These are phyloP conservation scores for Phyllostachys edulis DNA, from an alignment of 176 grass and related monocot genomes.

Conservation along the genomic window DNA sequence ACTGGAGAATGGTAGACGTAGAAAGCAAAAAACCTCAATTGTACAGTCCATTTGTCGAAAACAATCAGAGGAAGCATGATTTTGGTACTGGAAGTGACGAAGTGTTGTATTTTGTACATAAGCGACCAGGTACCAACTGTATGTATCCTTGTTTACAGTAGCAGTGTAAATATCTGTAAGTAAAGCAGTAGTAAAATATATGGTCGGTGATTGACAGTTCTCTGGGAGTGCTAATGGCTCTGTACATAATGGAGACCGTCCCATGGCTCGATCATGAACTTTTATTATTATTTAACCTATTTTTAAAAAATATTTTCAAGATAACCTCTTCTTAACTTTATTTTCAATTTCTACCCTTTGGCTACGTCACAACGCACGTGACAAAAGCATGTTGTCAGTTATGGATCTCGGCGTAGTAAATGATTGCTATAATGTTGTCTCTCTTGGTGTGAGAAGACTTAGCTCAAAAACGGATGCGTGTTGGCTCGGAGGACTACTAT, in stretches of 20 bases:
- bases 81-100: constrained; percentile 19
- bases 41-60: constrained; percentile 48
- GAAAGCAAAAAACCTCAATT: constrained; percentile 23
- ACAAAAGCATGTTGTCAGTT: too few relatives aligned
- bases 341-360: too few relatives aligned
- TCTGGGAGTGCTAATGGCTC: not conserved
- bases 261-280: not conserved
- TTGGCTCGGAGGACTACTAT: too few relatives aligned
- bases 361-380: too few relatives aligned
- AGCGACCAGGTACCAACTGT: constrained; percentile 17
- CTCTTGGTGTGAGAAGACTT: too few relatives aligned
- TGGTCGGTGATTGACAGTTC: not conserved
- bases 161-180: constrained; percentile 25
- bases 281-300: too few relatives aligned
- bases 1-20: constrained; percentile 25
- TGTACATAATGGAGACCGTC: not conserved
- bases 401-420: too few relatives aligned
- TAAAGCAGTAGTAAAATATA: not conserved
- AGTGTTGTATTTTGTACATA: constrained; percentile 36
- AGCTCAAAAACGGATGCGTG: too few relatives aligned
- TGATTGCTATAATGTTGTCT: too few relatives aligned
- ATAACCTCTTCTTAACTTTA: too few relatives aligned
- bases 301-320: too few relatives aligned
- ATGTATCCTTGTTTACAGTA: constrained; percentile 8
- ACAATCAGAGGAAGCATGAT: constrained; percentile 20